Evolutionary conservation across 257 asterid genomes (phyloP), one percentile per base, ranked within the genome.

Genomic region (Solanum appendiculatum): DNA sequence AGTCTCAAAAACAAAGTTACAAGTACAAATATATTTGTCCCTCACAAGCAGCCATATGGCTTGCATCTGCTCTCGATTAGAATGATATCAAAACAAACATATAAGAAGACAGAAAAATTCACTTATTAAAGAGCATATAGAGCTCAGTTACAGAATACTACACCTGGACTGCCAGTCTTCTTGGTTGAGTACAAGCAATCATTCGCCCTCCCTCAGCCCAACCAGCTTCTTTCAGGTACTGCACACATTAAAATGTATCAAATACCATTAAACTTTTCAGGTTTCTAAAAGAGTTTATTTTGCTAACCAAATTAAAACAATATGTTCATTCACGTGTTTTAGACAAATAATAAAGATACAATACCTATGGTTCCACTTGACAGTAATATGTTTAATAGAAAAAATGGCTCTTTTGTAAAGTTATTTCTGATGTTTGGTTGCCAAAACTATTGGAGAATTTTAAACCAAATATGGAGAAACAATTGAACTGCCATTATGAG

Each of bases 101-200:
- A 5, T 80, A 29, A 29, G 51, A 73, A 37, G 66, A 80, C 85
- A 46, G 8, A 80, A 29, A 80, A 80, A 3, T 29, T 80, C 66
- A 46, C 42, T 29, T 10, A 16, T 46, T 27, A 46, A 80, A 29
- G 29, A 80, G 27, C 40, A 42, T 27, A 58, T 2, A 82, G 42
- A 44, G 23, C 29, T 40, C 11, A 23, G 77, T 18, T 42, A 37
- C 56, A 58, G 84, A 29, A 46, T 7, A 21, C 60, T 34, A 80
- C 86, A 94, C 99, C 98, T 97, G 99, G 85, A 97, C 99, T 33
- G 99, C 99, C 92, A 97, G 91, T 74, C 99, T 97, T 89, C 99
- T 93, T 1, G 99, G 99, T 87, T 97, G 99, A 5, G 99, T 97
- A 88, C 98, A 95, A 1, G 98, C 99, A 77, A 97, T 94, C 91